Percentiles rank a stretch among this genome's conserved stretches.
phyloP scores from a whole-genome alignment of 2,329 filamentous ascomycete genomes.

The Fusarium decemcellulare region DNA sequence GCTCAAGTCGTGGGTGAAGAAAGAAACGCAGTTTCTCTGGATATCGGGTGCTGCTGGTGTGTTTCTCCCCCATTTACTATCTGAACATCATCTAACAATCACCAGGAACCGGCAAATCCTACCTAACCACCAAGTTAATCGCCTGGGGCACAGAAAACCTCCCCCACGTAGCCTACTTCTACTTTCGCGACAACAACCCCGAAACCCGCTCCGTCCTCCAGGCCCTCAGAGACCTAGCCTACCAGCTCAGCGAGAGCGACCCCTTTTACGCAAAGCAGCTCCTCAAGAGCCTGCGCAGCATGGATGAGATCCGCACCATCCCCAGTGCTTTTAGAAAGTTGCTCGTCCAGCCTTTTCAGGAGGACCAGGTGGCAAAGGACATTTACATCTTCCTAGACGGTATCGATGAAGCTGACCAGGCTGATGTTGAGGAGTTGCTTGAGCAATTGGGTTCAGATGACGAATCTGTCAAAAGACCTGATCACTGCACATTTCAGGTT shows the following conservation, averaged over 20 bases:
- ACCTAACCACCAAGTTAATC: conserved; percentile 60
- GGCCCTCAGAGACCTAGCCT: conserved; percentile 61
- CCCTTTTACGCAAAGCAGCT: conserved; percentile 60
- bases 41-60: conserved; percentile 59
- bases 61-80: not conserved
- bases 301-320: conserved; percentile 60
- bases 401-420: conserved; percentile 60
- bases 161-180: conserved; percentile 60
- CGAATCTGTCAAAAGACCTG: conserved; percentile 30
- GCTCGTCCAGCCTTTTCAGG: conserved; percentile 55
- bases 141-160: conserved; percentile 54
- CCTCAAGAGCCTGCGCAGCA: conserved; percentile 50
- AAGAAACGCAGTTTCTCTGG: conserved; percentile 58
- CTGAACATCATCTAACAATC: not conserved
- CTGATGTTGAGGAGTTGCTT: conserved; percentile 56
- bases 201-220: conserved; percentile 61
- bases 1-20: conserved; percentile 56
- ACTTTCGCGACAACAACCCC: conserved; percentile 63
- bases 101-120: conserved; percentile 61
- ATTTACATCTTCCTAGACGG: conserved; percentile 63
- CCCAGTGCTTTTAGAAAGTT: conserved; percentile 60
- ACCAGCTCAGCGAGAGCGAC: conserved; percentile 62
- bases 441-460: conserved; percentile 50
- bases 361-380: conserved; percentile 50
- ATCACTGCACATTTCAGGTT: conserved; percentile 51